phyloP scores from a whole-genome alignment of 176 grass and related monocot species.

The Raddia distichophylla region DNA sequence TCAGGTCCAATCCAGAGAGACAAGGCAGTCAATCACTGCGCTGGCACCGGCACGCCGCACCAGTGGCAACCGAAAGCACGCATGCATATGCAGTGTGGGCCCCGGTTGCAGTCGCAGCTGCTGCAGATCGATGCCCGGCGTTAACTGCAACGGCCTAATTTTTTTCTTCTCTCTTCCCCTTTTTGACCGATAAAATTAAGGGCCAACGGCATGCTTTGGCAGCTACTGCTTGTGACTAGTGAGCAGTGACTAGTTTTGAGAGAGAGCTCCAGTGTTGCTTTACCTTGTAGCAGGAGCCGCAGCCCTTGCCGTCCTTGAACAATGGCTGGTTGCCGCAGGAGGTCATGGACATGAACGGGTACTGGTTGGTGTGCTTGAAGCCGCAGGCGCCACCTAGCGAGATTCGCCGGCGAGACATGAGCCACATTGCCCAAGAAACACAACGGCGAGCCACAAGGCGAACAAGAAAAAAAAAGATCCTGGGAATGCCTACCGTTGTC shows the following conservation, averaged over 20 bases:
- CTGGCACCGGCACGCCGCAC: slow-evolving; percentile 29
- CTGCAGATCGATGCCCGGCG: slow-evolving; percentile 3
- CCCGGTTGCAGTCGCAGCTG: neutral
- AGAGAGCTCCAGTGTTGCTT: neutral
- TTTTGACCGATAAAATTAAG: neutral
- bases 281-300: slow-evolving; percentile 87
- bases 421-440: slow-evolving; percentile 37
- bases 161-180: neutral
- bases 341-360: slow-evolving; percentile 76
- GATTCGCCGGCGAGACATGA: neutral
- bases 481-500: slow-evolving; percentile 65
- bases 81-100: neutral
- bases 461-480: neutral
- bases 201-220: slow-evolving; percentile 13
- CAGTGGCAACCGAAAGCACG: neutral
- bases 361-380: slow-evolving; percentile 69
- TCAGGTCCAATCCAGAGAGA: neutral
- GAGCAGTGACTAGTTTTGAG: neutral
- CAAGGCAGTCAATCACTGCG: slow-evolving; percentile 1
- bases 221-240: neutral
- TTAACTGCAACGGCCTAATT: too few relatives aligned
- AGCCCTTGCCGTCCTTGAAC: slow-evolving; percentile 88
- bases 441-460: too few relatives aligned
- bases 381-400: slow-evolving; percentile 81
- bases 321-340: slow-evolving; percentile 83